phyloP scores from a whole-genome alignment of 1,139 yeast genomes.

The Schwanniomyces etchellsii region DNA sequence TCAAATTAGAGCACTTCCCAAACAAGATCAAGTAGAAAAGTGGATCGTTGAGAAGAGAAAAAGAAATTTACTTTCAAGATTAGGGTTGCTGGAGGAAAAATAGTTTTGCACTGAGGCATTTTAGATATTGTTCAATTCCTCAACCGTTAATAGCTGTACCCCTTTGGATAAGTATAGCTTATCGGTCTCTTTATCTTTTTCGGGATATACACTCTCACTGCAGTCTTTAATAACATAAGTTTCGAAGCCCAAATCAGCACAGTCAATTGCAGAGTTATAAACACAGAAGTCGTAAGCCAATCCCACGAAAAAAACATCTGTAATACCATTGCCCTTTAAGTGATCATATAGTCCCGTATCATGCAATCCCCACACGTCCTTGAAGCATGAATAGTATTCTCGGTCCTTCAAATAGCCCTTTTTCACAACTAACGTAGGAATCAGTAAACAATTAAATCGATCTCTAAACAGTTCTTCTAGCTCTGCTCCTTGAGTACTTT shows the following conservation, averaged over 20 bases:
- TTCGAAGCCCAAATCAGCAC: constrained; percentile 54
- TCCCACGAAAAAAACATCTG: constrained; percentile 71
- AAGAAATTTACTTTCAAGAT: constrained; percentile 33
- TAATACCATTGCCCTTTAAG: constrained; percentile 40
- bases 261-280: constrained; percentile 64
- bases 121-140: constrained; percentile 1
- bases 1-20: too few species aligned
- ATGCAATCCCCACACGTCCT: constrained; percentile 71
- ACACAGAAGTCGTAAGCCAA: constrained; percentile 87
- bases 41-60: constrained; percentile 43
- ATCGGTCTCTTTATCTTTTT: constrained; percentile 22
- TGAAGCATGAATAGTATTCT: constrained; percentile 88
- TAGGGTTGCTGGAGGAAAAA: constrained; percentile 10
- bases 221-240: constrained; percentile 57
- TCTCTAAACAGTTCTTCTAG: constrained; percentile 44
- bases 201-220: constrained; percentile 32
- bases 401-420: constrained; percentile 71
- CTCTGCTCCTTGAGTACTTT: constrained; percentile 59
- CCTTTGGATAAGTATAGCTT: constrained; percentile 20
- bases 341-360: constrained; percentile 57
- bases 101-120: neutral
- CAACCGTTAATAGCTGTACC: constrained; percentile 17
- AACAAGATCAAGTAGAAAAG: constrained; percentile 33
- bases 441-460: constrained; percentile 16
- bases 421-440: constrained; percentile 41